Conservation (phyloP, 768 basidiomycete species). For the Astraeus odoratus region DNA sequence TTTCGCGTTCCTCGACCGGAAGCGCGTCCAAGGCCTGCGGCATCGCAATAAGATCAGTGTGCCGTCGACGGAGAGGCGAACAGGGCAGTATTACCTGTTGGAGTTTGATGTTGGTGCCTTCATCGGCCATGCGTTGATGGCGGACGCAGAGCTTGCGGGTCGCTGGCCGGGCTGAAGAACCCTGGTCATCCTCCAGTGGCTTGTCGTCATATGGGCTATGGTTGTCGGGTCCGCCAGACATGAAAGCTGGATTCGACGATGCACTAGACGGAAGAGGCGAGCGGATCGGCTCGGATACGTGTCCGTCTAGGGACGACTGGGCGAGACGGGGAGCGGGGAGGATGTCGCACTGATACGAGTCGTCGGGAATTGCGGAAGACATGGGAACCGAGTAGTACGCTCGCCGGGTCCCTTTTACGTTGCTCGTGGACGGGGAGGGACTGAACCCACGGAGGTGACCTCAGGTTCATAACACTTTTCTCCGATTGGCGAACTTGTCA, state of each 20-base stretch:
- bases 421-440: not conserved
- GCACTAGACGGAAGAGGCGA: conserved; percentile 8
- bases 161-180: conserved; percentile 28
- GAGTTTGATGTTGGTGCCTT: conserved; percentile 85
- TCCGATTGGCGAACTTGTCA: conserved; percentile 17
- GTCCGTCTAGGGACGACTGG: no score
- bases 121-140: conserved; percentile 95
- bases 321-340: conserved; percentile 58
- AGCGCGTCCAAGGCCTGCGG: conserved; percentile 83
- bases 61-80: not conserved
- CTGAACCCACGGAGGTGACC: not conserved
- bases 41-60: conserved; percentile 6
- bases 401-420: not conserved
- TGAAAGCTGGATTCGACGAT: conserved; percentile 8
- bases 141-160: conserved; percentile 81
- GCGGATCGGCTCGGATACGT: conserved; percentile 2
- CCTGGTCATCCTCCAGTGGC: conserved; percentile 1
- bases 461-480: not conserved
- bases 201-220: conserved; percentile 1
- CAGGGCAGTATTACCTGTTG: conserved; percentile 69
- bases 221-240: conserved; percentile 5
- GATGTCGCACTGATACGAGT: conserved; percentile 61
- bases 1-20: conserved; percentile 76
- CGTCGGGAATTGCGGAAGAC: conserved; percentile 8
- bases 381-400: conserved; percentile 7